Evolutionary conservation across 495 filamentous ascomycete species (phyloP), one percentile per base, ranked within the genome.

Genomic region (Penicillium manginii): DNA sequence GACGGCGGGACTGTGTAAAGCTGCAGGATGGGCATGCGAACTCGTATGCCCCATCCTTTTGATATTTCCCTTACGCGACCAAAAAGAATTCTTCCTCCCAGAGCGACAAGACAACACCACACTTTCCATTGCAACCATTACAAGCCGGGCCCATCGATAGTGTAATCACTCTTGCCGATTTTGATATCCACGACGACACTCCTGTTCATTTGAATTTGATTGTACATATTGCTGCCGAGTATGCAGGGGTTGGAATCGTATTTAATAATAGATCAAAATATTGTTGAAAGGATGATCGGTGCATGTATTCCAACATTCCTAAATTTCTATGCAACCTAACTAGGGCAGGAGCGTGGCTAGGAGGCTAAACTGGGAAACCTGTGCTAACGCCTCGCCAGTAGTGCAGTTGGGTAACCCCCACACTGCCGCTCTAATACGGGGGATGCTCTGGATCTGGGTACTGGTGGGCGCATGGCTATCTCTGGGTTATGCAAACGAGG

Each of bases 11-110:
- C 49, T 23, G 46, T 55, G 17, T 46, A 45, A 19, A 37, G 32
- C 35, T 26, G 57, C 48, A 22, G 45, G 45, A 26, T 47, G 45
- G 45, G 6, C 45, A 47, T 14, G 45, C 18, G 21, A 26, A 21
- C 21, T 40, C 23, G 26, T 8, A 29, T 29, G 9, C 26, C 26
- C 26, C 26, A 39, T 23, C 53, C 51, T 15, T 37, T 55, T 57
- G 29, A 55, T 49, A 62, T 39, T 65, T 54, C 61, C 67, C 67
- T 53, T 51, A 69, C 55, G 67, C 67, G 67, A 69, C 67, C 46
- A 52, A 55, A 52, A 63, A 57, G 31, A 62, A 43, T 21, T 35
- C 33, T 59, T 33, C 52, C 57, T 47, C 64, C 67, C 64, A 69
- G 53, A 56, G 67, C 67, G 67, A 60, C 67, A 12, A 61, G 35